Conservation (phyloP, 148 eudicot species). For the Vaccinium corymbosum region DNA sequence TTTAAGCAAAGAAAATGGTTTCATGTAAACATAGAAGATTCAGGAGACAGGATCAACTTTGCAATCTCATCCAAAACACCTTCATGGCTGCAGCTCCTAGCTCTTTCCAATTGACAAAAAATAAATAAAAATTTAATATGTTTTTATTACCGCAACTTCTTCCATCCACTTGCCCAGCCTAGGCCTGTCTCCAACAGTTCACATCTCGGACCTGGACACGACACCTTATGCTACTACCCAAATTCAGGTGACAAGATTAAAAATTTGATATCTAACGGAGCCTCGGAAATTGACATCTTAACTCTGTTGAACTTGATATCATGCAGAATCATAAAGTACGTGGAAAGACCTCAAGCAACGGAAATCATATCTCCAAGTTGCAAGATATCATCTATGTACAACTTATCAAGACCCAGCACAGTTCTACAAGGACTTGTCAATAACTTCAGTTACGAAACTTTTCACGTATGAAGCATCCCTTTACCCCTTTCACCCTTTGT, state of each 20-base stretch:
- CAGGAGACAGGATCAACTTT: not conserved
- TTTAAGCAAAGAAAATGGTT: not conserved
- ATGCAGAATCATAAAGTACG: not conserved
- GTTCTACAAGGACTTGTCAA: not conserved
- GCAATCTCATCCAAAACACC: not conserved
- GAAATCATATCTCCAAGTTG: not conserved
- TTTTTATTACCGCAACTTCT: not conserved
- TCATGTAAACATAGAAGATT: not conserved
- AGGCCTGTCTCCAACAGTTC: not conserved
- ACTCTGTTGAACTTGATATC: not conserved
- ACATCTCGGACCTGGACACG: not conserved
- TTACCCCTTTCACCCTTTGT: not conserved
- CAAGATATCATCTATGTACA: not conserved
- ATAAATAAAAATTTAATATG: not conserved
- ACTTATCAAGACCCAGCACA: not conserved
- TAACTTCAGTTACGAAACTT: not conserved
- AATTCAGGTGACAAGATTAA: not conserved
- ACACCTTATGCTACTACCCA: not conserved
- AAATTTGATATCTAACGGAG: not conserved
- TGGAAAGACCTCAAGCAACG: not conserved
- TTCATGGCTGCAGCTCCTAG: not conserved
- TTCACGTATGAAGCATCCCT: not conserved
- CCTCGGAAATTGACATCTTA: not conserved
- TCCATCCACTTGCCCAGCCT: not conserved
- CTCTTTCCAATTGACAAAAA: not conserved